Conservation (phyloP, 2,329 filamentous ascomycete species). For the Zopfia rhizophila region DNA sequence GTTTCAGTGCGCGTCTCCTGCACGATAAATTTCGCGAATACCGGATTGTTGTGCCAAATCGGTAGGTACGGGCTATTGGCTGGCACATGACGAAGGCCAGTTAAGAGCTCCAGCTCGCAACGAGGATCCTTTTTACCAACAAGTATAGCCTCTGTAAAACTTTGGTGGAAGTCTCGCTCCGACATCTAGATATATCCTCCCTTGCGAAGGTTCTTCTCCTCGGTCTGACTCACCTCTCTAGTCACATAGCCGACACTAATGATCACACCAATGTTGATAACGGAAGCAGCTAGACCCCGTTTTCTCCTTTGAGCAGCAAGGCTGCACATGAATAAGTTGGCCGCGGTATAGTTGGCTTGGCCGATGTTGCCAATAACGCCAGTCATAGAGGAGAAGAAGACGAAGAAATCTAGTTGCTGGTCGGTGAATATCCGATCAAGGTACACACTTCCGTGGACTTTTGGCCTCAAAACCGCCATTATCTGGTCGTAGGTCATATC, state of each 20-base stretch:
- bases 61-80: too few species aligned
- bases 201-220: neutral
- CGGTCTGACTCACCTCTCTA: slow-evolving; percentile 1
- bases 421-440: slow-evolving; percentile 29
- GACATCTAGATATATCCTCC: slow-evolving; percentile 45
- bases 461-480: slow-evolving; percentile 22
- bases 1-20: too few species aligned
- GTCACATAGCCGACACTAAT: slow-evolving; percentile 55
- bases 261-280: slow-evolving; percentile 52
- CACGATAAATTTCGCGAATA: too few species aligned
- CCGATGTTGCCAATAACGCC: slow-evolving; percentile 23
- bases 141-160: slow-evolving; percentile 63
- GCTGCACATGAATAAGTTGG: slow-evolving; percentile 51
- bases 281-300: slow-evolving; percentile 50
- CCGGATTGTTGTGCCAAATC: too few species aligned
- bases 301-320: slow-evolving; percentile 49
- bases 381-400: slow-evolving; percentile 33
- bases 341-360: slow-evolving; percentile 32
- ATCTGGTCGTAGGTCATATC: slow-evolving; percentile 17
- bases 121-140: too few species aligned
- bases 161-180: slow-evolving; percentile 63
- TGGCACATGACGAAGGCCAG: too few species aligned
- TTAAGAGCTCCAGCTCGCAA: too few species aligned
- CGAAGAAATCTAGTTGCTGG: slow-evolving; percentile 34
- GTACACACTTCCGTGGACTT: slow-evolving; percentile 25